Conservation (phyloP, 257 asterid genomes). For the Solanum ossicruentum region DNA sequence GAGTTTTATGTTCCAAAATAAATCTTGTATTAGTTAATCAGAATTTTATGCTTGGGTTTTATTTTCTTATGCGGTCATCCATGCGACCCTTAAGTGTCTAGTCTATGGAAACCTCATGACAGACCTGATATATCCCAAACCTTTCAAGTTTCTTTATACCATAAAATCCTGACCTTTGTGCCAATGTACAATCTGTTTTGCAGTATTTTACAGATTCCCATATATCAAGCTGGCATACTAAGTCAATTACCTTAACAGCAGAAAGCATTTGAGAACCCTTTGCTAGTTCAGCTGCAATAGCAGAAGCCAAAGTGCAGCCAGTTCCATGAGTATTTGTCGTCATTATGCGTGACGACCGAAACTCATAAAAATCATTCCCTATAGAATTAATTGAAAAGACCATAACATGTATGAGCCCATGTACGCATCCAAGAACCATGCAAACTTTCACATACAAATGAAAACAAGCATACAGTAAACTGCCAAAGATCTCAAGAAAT, state of each 20-base stretch:
- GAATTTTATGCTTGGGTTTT: not conserved
- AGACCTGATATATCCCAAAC: not conserved
- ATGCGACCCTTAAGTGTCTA: not conserved
- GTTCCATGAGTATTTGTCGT: conserved; percentile 89
- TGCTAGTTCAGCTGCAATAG: conserved; percentile 92
- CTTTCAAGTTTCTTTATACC: not conserved
- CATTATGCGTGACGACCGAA: conserved; percentile 51
- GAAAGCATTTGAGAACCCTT: conserved; percentile 60
- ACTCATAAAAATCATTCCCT: conserved; percentile 74
- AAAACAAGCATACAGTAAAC: not conserved
- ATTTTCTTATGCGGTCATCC: not conserved
- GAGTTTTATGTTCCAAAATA: not conserved
- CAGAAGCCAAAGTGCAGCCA: conserved; percentile 90
- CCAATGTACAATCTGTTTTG: not conserved
- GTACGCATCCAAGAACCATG: not conserved
- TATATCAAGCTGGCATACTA: not conserved
- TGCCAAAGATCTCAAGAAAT: conserved; percentile 3
- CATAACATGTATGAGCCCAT: not conserved
- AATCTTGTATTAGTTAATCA: not conserved
- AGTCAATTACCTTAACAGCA: conserved; percentile 63
- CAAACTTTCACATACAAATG: not conserved
- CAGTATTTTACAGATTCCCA: not conserved
- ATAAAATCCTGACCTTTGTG: not conserved
- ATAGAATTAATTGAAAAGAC: conserved; percentile 10
- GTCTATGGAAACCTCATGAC: not conserved